Evolutionary conservation across 1,284 basidiomycete species (phyloP), one percentile per base, ranked within the genome.

Genomic region (Athelia sp.): DNA sequence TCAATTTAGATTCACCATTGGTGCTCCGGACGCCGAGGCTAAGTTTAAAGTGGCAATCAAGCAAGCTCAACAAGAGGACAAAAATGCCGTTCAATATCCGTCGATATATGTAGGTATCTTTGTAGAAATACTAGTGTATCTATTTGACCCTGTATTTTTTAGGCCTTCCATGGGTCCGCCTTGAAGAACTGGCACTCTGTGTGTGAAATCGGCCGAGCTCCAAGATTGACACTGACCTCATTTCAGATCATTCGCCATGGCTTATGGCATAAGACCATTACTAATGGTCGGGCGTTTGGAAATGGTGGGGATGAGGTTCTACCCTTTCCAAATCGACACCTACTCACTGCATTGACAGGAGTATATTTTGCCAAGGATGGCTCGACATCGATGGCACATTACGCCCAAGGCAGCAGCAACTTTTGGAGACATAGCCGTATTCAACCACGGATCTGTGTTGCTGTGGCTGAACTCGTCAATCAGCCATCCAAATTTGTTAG

Each of bases 111-210:
- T 80, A 52, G 22, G 73, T 54, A 34, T 29, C 26, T 29, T 29
- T 29, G 26, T 29, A 29, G 13, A 4, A 13, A 13, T 6, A 29
- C 26, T 6, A 13, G 26, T 29, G 26, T 13, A 29, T 4, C 26
- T 13, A 29, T 29, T 29, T 35, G 24, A 11, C 11, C n/a, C n/a
- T 34, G 32, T 34, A 23, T 48, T 22, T 26, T 47, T 1, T 49
- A 82, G 80, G 82, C 78, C 6, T 84, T 82, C 59, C 82, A 84
- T 58, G 82, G 81, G 0, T 84, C 81, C 2, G 69, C 76, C 1
- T 55, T 78, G 14, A 68, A 63, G 48, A 84, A 84, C 50, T 84
- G 81, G 82, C 82, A 84, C 61, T 84, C 82, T 34, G 81, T 80
- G 55, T 42, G 69, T 50, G n/a, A 22, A n/a, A 8, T 6, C 17